These are phyloP conservation scores for Cyberlindnera maritima DNA, from an alignment of 805 yeast species.

Conservation along the genomic window DNA sequence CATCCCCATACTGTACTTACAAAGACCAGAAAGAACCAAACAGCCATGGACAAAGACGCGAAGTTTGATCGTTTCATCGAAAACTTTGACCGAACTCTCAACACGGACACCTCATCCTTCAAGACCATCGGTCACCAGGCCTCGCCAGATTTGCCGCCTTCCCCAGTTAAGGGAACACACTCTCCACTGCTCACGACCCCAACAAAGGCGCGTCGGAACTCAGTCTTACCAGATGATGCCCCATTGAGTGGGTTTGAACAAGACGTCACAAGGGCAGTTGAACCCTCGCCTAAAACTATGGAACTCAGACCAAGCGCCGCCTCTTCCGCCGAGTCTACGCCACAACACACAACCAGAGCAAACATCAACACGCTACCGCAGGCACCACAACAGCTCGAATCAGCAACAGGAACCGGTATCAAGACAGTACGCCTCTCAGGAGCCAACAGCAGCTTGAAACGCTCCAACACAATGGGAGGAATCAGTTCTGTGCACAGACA, in stretches of 20 bases:
- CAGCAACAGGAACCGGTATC: not conserved
- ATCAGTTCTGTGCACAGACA: constrained; percentile 19
- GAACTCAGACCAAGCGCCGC: not conserved
- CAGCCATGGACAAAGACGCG: constrained; percentile 16
- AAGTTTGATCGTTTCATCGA: constrained; percentile 37
- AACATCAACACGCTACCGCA: not conserved
- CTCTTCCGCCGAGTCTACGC: not conserved
- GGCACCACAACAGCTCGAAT: not conserved
- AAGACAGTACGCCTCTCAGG: constrained; percentile 5
- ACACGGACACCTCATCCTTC: constrained; percentile 36
- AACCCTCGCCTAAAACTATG: constrained; percentile 8
- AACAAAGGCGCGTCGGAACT: constrained; percentile 25
- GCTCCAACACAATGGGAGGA: constrained; percentile 26
- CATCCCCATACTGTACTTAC: too few species aligned
- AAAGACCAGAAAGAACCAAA: not conserved
- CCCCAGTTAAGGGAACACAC: not conserved
- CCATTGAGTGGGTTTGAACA: constrained; percentile 11
- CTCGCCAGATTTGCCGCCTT: not conserved
- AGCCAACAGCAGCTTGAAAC: constrained; percentile 10
- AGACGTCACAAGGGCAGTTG: not conserved
- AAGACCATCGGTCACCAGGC: constrained; percentile 17
- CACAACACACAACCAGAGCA: not conserved
- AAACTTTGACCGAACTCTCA: constrained; percentile 31
- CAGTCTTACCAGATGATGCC: constrained; percentile 23
- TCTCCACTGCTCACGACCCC: constrained; percentile 27